Conservation (phyloP, 2,329 filamentous ascomycete species). For the Chrysoporthe deuterocubensis region DNA sequence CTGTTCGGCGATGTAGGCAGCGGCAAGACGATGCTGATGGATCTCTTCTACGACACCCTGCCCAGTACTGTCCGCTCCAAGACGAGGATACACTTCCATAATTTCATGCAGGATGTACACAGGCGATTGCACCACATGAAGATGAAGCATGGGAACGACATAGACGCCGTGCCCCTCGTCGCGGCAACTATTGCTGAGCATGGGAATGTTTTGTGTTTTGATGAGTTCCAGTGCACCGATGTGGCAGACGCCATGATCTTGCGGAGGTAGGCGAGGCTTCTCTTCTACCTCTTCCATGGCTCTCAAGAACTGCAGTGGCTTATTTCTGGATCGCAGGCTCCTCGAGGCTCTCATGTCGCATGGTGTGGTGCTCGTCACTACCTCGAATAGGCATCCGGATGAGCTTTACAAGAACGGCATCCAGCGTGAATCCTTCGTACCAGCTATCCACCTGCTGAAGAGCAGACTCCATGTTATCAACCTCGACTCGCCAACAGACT, state of each 20-base stretch:
- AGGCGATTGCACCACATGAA: conserved; percentile 88
- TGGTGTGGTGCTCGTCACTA: conserved; percentile 94
- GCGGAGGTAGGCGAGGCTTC: conserved; percentile 57
- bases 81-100: conserved; percentile 96
- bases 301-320: not conserved
- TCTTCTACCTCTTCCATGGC: too few species aligned
- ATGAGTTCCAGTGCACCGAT: conserved; percentile 98
- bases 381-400: conserved; percentile 93
- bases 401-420: conserved; percentile 98
- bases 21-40: conserved; percentile 99
- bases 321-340: conserved; percentile 52
- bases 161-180: conserved; percentile 89
- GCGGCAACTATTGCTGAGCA: conserved; percentile 91
- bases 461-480: conserved; percentile 85
- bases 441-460: conserved; percentile 92
- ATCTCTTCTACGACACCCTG: conserved; percentile 93
- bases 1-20: conserved; percentile 96
- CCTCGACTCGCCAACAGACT: conserved; percentile 92
- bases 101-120: conserved; percentile 99
- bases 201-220: conserved; percentile 89
- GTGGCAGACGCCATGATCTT: conserved; percentile 99
- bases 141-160: conserved; percentile 83
- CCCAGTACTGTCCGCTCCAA: conserved; percentile 79
- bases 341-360: conserved; percentile 93
- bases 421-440: conserved; percentile 92